Evolutionary conservation across 1,284 basidiomycete genomes (phyloP).

Genomic region (Clitocybe nebularis): DNA sequence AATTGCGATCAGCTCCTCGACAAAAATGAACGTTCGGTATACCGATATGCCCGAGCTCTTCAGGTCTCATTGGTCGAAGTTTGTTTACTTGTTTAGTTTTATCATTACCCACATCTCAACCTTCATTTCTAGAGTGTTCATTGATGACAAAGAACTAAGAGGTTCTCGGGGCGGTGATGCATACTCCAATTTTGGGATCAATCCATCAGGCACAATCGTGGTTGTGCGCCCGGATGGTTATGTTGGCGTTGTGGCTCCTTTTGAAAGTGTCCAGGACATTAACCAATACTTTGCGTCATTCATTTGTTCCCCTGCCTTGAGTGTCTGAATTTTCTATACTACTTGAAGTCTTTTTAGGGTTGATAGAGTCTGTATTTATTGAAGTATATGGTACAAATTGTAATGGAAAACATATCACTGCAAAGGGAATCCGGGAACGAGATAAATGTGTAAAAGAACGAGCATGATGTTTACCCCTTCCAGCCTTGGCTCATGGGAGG

Average conservation of each 20-base stretch:
- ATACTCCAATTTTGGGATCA: conserved; percentile 57
- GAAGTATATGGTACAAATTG: not conserved
- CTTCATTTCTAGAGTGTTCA: conserved; percentile 35
- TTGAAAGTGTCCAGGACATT: conserved; percentile 15
- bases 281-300: conserved; percentile 19
- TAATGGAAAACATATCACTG: not conserved
- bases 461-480: conserved; percentile 20
- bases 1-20: conserved; percentile 44
- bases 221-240: conserved; percentile 76
- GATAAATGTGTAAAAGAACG: not conserved
- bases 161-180: conserved; percentile 38
- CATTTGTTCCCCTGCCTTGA: too few relatives aligned
- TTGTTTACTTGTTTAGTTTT: conserved; percentile 18
- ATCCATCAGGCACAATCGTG: conserved; percentile 53
- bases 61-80: conserved; percentile 68
- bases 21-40: conserved; percentile 44
- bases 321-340: not conserved
- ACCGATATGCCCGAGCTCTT: conserved; percentile 47
- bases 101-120: conserved; percentile 1
- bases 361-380: not conserved
- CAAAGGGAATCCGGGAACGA: not conserved
- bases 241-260: conserved; percentile 40
- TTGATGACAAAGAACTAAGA: conserved; percentile 41
- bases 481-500: conserved; percentile 36
- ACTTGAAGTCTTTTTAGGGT: not conserved